Evolutionary conservation across 169 alveolate species (phyloP), one percentile per base, ranked within the genome.

Genomic region (Cyclospora cayetanensis): DNA sequence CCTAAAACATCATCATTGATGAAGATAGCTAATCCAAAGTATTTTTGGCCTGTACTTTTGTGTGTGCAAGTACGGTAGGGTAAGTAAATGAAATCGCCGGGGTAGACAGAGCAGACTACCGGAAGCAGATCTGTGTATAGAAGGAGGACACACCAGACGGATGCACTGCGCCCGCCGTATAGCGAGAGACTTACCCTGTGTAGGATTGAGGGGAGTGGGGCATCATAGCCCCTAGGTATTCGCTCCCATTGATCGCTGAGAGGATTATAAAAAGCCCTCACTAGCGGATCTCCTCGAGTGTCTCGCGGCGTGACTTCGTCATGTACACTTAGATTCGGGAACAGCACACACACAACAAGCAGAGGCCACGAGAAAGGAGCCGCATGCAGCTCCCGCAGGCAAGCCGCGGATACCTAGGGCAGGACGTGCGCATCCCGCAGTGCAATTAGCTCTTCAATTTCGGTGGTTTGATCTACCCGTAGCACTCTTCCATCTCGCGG

Each of bases 251-350:
- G 60, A 1, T 53, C 76, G 22, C 76, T 46, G 37, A 82, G 63
- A 1, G 90, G 90, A 55, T 82, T 82, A 77, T 46, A 82, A 77
- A 82, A 82, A 60, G 90, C 90, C 53, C 63, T 39, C 42, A 82
- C 90, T 9, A 82, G 63, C 50, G n/a, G n/a, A 11, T 82, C 90
- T 15, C 90, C 90, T 25, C 90, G 76, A 11, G 39, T 25, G n/a
- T 82, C 90, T 9, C 31, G 35, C 27, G 31, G 42, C 22, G 77
- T 35, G 90, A 82, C 60, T 37, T 18, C 60, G 77, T 82, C 90
- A 39, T 53, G 37, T 7, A 55, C 31, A 27, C 90, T 82, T 39
- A 18, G 12, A 31, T 11, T 20, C 12, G 25, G 37, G 27, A n/a
- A 60, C 12, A 43, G 27, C 35, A n/a, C 2, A 1, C 7, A 18